Evolutionary conservation across 1,284 basidiomycete genomes (phyloP).

Genomic region (Ceratobasidium sp.): DNA sequence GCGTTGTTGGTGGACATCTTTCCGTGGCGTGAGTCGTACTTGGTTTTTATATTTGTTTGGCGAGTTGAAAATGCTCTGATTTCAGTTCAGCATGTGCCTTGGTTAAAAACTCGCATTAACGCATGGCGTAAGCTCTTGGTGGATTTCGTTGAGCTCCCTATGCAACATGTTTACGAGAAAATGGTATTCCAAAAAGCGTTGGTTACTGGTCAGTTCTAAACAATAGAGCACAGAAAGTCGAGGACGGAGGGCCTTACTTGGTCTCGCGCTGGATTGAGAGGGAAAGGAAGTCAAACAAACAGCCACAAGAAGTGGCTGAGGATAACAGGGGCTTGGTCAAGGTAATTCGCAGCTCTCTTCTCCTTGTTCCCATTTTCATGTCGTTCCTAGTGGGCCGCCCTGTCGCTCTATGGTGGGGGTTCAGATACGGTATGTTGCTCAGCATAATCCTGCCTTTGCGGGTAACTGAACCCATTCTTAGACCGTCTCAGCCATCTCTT

Average conservation of each 20-base stretch:
- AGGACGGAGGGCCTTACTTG: background rate
- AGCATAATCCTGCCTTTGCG: background rate
- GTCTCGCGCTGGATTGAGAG: constrained; percentile 11
- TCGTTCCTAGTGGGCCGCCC: constrained; percentile 9
- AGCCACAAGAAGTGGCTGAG: background rate
- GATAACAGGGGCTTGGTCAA: background rate
- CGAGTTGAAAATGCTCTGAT: background rate
- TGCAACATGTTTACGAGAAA: background rate
- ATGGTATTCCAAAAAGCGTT: constrained; percentile 21
- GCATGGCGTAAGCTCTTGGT: constrained; percentile 5
- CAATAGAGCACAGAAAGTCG: background rate
- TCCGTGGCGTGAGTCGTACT: constrained; percentile 1
- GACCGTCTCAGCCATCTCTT: constrained; percentile 25
- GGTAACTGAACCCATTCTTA: background rate
- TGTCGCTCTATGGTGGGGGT: constrained; percentile 2
- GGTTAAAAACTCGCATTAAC: constrained; percentile 16
- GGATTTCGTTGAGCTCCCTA: constrained; percentile 5
- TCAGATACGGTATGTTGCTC: constrained; percentile 7
- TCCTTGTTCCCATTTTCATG: background rate
- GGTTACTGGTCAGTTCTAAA: background rate
- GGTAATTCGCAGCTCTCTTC: background rate
- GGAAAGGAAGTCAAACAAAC: background rate
- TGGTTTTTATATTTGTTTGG: background rate
- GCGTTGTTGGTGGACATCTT: constrained; percentile 8
- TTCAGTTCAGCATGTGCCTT: constrained; percentile 17